Percentiles rank a stretch among this genome's conserved stretches.
phyloP scores from a whole-genome alignment of 345 rosid species.

The Eutrema heterophyllum region DNA sequence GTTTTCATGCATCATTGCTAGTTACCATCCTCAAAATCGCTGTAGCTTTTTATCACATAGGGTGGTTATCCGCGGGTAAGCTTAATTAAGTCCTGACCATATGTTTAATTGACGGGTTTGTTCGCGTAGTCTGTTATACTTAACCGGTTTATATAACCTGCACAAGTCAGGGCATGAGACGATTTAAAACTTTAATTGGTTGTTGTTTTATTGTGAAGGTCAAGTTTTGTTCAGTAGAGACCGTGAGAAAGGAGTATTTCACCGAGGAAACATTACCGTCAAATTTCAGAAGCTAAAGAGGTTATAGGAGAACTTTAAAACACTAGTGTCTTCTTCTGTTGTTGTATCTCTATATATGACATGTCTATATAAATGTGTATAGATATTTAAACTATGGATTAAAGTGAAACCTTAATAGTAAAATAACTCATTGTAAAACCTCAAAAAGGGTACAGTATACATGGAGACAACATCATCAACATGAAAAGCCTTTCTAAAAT shows the following conservation, averaged over 20 bases:
- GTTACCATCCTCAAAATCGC: not conserved
- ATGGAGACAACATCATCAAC: conserved; percentile 20
- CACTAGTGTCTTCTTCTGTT: not conserved
- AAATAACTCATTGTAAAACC: conserved; percentile 24
- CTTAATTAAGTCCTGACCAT: not conserved
- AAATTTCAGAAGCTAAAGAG: conserved; percentile 44
- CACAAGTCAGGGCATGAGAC: not conserved
- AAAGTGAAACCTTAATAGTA: not conserved
- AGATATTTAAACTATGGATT: not conserved
- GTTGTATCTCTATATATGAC: not conserved
- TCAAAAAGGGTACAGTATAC: conserved; percentile 28
- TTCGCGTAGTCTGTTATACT: not conserved
- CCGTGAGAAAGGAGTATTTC: conserved; percentile 64
- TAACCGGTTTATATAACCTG: not conserved
- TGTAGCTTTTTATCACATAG: not conserved
- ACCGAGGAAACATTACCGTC: conserved; percentile 69
- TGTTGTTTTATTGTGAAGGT: conserved; percentile 42
- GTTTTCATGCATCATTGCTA: not conserved
- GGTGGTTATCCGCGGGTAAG: not conserved
- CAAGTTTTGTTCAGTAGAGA: conserved; percentile 68
- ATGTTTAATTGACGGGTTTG: not conserved
- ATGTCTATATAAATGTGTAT: conserved; percentile 4
- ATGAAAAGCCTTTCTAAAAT: conserved; percentile 30
- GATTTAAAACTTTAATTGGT: not conserved
- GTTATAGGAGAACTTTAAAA: not conserved